Percentiles rank a stretch among this genome's conserved stretches.
These are phyloP conservation scores for Kluyveromyces marxianus DNA, from an alignment of 1,139 yeast species.

Conservation along the genomic window DNA sequence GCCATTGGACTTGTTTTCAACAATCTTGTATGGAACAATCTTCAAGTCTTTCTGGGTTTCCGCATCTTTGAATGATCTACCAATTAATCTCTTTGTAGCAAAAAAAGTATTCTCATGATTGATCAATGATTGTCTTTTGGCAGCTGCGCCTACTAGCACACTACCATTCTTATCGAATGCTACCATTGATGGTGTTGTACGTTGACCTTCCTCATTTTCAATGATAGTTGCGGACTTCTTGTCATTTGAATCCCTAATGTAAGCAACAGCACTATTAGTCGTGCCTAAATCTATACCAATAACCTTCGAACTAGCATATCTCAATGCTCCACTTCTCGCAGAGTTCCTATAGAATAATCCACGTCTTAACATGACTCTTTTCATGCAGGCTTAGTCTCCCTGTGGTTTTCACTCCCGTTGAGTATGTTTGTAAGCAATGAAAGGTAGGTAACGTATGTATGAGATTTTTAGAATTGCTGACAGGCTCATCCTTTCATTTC, in stretches of 20 bases:
- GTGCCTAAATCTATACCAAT: conserved; percentile 78
- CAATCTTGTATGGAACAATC: conserved; percentile 49
- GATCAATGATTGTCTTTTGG: conserved; percentile 58
- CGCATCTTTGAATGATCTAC: conserved; percentile 52
- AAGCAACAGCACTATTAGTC: conserved; percentile 75
- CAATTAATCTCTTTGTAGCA: conserved; percentile 69
- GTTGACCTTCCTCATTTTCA: conserved; percentile 59
- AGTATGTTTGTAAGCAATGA: no score
- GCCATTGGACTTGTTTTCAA: conserved; percentile 42
- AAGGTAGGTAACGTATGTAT: no score
- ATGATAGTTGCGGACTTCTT: conserved; percentile 47
- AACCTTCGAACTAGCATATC: conserved; percentile 32
- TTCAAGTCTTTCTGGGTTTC: conserved; percentile 58
- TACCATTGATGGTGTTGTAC: conserved; percentile 70
- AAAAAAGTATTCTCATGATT: conserved; percentile 65
- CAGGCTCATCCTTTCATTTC: not conserved
- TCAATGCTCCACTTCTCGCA: not conserved
- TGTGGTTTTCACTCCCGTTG: no score
- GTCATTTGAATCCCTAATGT: conserved; percentile 30
- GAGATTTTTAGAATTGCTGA: no score
- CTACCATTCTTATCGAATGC: conserved; percentile 43
- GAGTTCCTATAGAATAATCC: not conserved
- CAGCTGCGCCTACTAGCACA: conserved; percentile 52
- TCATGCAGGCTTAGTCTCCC: not conserved
- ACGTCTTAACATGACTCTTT: conserved; percentile 1